Conservation (phyloP, 23 red algal genomes). For the Gracilaria gracilis region DNA sequence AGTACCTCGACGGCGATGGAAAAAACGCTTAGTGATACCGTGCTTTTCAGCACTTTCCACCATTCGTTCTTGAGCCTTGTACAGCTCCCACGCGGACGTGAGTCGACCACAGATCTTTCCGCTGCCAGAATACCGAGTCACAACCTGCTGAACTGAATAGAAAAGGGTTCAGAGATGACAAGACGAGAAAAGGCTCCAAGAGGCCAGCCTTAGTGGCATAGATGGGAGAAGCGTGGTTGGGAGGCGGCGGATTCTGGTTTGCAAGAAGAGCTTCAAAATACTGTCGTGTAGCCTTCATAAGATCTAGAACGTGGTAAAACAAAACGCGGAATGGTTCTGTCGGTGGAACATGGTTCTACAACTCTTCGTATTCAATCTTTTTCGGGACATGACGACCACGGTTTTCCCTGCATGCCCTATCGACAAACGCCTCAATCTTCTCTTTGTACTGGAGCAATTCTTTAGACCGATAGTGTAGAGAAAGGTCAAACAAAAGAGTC, state of each 20-base stretch:
- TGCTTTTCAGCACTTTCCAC: conserved; percentile 83
- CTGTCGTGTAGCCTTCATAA: conserved; percentile 85
- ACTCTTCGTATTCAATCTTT: conserved; percentile 96
- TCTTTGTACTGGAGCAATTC: conserved; percentile 92
- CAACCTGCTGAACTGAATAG: conserved; percentile 93
- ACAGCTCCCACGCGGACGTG: conserved; percentile 98
- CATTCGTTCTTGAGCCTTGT: conserved; percentile 93
- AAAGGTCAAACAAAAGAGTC: conserved; percentile 92
- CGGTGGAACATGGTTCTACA: conserved; percentile 98
- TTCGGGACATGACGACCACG: conserved; percentile 22
- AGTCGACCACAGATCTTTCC: conserved; percentile 97
- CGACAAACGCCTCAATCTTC: conserved; percentile 36
- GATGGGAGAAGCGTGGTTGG: conserved; percentile 9
- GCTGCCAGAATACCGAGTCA: conserved; percentile 96
- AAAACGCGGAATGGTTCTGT: conserved; percentile 93
- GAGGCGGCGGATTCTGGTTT: conserved; percentile 8
- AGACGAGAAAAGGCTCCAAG: conserved; percentile 90
- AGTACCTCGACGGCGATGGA: conserved; percentile 94
- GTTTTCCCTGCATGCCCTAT: conserved; percentile 27
- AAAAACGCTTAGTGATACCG: conserved; percentile 92
- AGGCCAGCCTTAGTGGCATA: conserved; percentile 73
- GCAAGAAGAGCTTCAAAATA: conserved; percentile 88
- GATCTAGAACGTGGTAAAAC: conserved; percentile 94
- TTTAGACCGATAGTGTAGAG: conserved; percentile 89
- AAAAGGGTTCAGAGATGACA: conserved; percentile 79